A percentile compares a stretch with the other conserved stretches of the same genome.
Evolutionary conservation across 176 grass and related monocot genomes (phyloP).

Genomic region (Cenchrus fungigraminus): DNA sequence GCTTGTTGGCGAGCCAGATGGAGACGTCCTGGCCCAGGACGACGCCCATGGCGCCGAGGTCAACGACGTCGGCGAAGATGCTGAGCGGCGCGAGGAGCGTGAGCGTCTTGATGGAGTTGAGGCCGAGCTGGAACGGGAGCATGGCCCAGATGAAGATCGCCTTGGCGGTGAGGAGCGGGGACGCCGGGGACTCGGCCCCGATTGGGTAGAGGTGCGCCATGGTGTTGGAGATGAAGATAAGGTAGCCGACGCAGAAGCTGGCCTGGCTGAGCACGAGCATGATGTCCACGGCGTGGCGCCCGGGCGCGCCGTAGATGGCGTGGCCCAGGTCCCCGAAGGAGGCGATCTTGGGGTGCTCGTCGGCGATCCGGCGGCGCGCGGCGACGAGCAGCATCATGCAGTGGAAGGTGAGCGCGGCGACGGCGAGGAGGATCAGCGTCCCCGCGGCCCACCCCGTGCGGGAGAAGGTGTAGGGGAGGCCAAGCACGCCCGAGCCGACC

Average conservation of each 20-base stretch:
- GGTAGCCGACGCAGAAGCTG: conserved; percentile 93
- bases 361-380: conserved; percentile 61
- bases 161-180: conserved; percentile 64
- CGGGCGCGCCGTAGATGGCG: conserved; percentile 57
- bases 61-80: conserved; percentile 91
- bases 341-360: conserved; percentile 65
- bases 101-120: conserved; percentile 95
- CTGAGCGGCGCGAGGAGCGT: conserved; percentile 92
- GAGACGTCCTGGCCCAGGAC: conserved; percentile 78
- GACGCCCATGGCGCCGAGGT: conserved; percentile 94
- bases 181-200: background rate
- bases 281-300: conserved; percentile 69
- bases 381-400: conserved; percentile 95
- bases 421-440: conserved; percentile 55
- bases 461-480: conserved; percentile 98
- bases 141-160: conserved; percentile 78
- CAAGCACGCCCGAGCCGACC: conserved; percentile 89
- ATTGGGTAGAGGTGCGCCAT: conserved; percentile 69
- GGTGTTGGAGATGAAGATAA: conserved; percentile 92
- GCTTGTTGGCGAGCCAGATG: conserved; percentile 46
- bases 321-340: conserved; percentile 86
- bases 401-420: conserved; percentile 85
- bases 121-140: conserved; percentile 89
- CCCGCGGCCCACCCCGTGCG: conserved; percentile 88
- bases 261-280: conserved; percentile 99